Percentiles rank a stretch among this genome's conserved stretches.
These are phyloP conservation scores for Conticribra weissflogii DNA, from an alignment of 108 stramenopile species.

Conservation along the genomic window DNA sequence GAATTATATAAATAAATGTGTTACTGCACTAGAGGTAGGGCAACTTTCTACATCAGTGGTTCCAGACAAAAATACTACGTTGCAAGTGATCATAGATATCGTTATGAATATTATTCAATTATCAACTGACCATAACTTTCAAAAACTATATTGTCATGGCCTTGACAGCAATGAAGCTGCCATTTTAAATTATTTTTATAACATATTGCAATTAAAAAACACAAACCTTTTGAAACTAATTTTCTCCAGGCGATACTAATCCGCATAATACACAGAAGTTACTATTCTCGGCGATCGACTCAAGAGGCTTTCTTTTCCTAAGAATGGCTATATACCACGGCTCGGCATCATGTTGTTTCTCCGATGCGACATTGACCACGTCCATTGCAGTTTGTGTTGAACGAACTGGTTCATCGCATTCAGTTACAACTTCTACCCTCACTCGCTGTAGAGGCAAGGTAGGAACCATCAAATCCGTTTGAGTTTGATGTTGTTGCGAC, in stretches of 20 bases:
- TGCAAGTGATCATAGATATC: too few species aligned
- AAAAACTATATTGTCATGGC: too few species aligned
- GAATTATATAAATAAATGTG: too few species aligned
- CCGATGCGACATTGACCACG: not conserved
- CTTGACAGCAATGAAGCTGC: not conserved
- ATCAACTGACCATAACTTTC: too few species aligned
- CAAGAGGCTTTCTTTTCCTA: not conserved
- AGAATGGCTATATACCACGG: not conserved
- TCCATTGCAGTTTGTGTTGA: not conserved
- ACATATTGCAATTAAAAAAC: not conserved
- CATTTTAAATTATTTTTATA: not conserved
- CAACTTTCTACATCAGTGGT: too few species aligned
- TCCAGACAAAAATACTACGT: too few species aligned
- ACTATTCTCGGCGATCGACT: not conserved
- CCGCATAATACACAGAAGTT: not conserved
- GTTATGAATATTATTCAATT: too few species aligned
- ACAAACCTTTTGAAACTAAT: not conserved
- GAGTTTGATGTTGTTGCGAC: not conserved
- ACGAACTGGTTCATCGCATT: not conserved
- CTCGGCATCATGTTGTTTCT: not conserved
- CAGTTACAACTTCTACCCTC: not conserved
- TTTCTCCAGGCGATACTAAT: not conserved
- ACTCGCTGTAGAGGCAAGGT: not conserved
- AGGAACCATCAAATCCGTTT: not conserved
- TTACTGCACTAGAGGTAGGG: too few species aligned